A percentile compares a stretch with the other conserved stretches of the same genome.
These are phyloP conservation scores for Inga oerstediana DNA, from an alignment of 306 rosid genomes.

Conservation along the genomic window DNA sequence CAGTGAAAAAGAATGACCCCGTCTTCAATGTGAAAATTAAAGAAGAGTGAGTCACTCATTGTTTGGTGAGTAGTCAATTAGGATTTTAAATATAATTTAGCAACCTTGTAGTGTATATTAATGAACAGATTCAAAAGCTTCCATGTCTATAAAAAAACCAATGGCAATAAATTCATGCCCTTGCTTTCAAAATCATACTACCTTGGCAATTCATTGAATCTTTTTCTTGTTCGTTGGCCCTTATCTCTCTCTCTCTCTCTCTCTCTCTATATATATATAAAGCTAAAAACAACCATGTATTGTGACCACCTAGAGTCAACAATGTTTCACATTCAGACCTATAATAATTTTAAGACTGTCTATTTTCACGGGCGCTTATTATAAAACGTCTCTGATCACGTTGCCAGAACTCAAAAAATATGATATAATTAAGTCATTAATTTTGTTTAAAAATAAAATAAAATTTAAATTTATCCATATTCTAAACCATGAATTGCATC, in stretches of 20 bases:
- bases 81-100: conserved; percentile 12
- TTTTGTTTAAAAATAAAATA: no score
- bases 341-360: no score
- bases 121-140: neutral
- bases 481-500: neutral
- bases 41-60: neutral
- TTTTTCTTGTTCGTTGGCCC: no score
- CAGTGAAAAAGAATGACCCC: neutral
- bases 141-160: neutral
- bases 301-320: no score
- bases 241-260: neutral
- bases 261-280: neutral
- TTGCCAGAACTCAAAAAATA: neutral
- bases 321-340: no score
- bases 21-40: no score
- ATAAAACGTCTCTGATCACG: neutral
- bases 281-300: neutral
- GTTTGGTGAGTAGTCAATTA: neutral
- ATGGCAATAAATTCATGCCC: neutral
- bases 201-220: neutral
- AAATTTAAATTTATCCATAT: neutral
- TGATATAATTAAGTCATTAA: no score
- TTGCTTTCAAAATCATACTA: neutral
- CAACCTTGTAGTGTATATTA: neutral
- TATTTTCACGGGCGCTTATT: no score